Percentiles rank a stretch among this genome's conserved stretches.
Evolutionary conservation across 2,329 filamentous ascomycete species (phyloP).

Genomic region (Chaetomiaceae sp.): DNA sequence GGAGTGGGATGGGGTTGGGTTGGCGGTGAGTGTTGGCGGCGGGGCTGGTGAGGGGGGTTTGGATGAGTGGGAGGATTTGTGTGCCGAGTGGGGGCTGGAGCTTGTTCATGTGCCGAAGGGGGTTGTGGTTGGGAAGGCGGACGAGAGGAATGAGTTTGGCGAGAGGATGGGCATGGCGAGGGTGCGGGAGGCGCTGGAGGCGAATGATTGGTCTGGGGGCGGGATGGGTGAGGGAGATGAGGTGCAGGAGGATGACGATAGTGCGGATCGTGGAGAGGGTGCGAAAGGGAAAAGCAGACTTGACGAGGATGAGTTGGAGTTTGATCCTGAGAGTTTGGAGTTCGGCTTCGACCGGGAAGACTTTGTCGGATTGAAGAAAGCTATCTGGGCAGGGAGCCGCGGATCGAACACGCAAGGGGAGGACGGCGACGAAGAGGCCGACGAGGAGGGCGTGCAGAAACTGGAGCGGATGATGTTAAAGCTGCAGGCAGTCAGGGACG

Average conservation of each 20-base stretch:
- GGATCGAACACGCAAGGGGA: constrained; percentile 19
- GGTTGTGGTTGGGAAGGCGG: constrained; percentile 21
- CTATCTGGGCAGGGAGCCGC: constrained; percentile 42
- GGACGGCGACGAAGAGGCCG: constrained; percentile 33
- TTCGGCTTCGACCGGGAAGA: constrained; percentile 49
- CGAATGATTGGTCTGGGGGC: constrained; percentile 55
- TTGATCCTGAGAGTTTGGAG: constrained; percentile 43
- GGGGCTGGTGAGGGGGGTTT: constrained; percentile 30
- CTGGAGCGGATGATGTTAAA: constrained; percentile 59
- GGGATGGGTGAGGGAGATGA: constrained; percentile 26
- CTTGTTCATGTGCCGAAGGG: constrained; percentile 47
- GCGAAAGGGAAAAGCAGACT: background rate
- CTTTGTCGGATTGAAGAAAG: constrained; percentile 45
- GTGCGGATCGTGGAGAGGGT: constrained; percentile 22
- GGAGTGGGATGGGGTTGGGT: constrained; percentile 57
- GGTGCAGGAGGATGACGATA: constrained; percentile 23
- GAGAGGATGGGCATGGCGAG: constrained; percentile 55
- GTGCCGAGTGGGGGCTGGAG: constrained; percentile 53
- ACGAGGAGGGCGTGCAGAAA: constrained; percentile 49
- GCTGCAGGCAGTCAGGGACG: constrained; percentile 55
- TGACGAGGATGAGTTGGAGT: constrained; percentile 28
- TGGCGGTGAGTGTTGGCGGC: constrained; percentile 52
- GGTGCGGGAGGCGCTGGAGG: constrained; percentile 54
- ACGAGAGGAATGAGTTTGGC: constrained; percentile 51
- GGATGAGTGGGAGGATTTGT: constrained; percentile 57